These are phyloP conservation scores for Boletus subluridellus DNA, from an alignment of 1,284 basidiomycete genomes.

Conservation along the genomic window DNA sequence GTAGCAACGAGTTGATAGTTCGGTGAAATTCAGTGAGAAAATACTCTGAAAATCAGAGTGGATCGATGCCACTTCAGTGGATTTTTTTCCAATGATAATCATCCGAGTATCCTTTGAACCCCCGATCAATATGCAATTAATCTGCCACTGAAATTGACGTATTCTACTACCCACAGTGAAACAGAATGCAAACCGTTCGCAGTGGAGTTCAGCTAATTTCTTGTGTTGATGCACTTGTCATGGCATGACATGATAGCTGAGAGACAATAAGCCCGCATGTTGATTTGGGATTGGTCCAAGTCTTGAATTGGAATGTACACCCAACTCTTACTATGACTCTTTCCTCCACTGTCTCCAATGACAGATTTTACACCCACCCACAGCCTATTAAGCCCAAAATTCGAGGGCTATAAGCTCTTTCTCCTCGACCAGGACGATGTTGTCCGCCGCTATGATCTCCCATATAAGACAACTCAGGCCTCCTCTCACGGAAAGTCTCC, in stretches of 20 bases:
- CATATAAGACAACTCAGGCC: constrained; percentile 55
- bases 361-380: constrained; percentile 40
- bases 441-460: constrained; percentile 50
- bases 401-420: constrained; percentile 79
- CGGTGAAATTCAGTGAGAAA: no score
- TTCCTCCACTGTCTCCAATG: constrained; percentile 19
- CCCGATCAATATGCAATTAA: no score
- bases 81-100: no score
- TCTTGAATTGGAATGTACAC: background rate
- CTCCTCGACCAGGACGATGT: constrained; percentile 53
- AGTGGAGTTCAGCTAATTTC: background rate
- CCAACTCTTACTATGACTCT: background rate
- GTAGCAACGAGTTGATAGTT: no score
- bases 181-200: background rate
- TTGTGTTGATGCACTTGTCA: background rate
- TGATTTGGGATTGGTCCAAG: background rate
- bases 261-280: background rate
- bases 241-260: background rate
- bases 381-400: constrained; percentile 71
- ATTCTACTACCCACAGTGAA: no score
- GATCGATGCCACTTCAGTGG: no score
- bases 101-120: no score
- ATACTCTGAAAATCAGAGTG: no score
- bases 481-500: constrained; percentile 56
- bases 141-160: no score